Evolutionary conservation across 805 yeast genomes (phyloP).

Genomic region (Pichia nanzhaoensis): DNA sequence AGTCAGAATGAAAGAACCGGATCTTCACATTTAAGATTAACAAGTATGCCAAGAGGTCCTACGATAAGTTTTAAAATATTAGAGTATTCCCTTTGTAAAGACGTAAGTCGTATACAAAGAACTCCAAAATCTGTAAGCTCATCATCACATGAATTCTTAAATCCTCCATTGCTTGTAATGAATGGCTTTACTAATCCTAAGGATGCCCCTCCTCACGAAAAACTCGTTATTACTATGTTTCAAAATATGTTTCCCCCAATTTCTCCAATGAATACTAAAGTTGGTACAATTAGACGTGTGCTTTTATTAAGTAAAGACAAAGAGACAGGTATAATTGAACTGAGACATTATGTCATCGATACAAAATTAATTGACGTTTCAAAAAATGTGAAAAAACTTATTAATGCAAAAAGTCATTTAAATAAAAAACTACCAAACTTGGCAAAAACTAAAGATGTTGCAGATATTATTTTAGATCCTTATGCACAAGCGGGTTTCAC

Average conservation of each 20-base stretch:
- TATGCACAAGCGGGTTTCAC: slow-evolving; percentile 65
- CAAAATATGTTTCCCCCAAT: slow-evolving; percentile 96
- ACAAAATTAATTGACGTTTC: slow-evolving; percentile 79
- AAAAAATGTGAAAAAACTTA: slow-evolving; percentile 62
- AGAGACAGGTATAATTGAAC: slow-evolving; percentile 65
- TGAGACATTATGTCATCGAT: slow-evolving; percentile 85
- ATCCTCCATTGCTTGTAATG: slow-evolving; percentile 87
- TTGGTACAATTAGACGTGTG: slow-evolving; percentile 74
- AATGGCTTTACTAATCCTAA: slow-evolving; percentile 79
- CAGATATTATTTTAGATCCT: slow-evolving; percentile 79
- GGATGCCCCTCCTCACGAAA: slow-evolving; percentile 64
- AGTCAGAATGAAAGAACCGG: slow-evolving; percentile 76
- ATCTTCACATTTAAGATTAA: slow-evolving; percentile 72
- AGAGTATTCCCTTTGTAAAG: slow-evolving; percentile 75
- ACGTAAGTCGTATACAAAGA: slow-evolving; percentile 60
- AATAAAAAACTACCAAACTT: slow-evolving; percentile 67
- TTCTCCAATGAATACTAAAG: slow-evolving; percentile 74
- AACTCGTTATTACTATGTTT: slow-evolving; percentile 78
- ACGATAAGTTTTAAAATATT: slow-evolving; percentile 76
- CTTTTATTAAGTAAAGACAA: slow-evolving; percentile 70
- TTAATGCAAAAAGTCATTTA: slow-evolving; percentile 51
- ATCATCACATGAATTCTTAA: slow-evolving; percentile 53
- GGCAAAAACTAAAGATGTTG: slow-evolving; percentile 60
- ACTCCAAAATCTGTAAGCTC: slow-evolving; percentile 73
- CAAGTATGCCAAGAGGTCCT: slow-evolving; percentile 91